Conservation (phyloP, 1,284 basidiomycete genomes). For the Ganoderma leucocontextum region DNA sequence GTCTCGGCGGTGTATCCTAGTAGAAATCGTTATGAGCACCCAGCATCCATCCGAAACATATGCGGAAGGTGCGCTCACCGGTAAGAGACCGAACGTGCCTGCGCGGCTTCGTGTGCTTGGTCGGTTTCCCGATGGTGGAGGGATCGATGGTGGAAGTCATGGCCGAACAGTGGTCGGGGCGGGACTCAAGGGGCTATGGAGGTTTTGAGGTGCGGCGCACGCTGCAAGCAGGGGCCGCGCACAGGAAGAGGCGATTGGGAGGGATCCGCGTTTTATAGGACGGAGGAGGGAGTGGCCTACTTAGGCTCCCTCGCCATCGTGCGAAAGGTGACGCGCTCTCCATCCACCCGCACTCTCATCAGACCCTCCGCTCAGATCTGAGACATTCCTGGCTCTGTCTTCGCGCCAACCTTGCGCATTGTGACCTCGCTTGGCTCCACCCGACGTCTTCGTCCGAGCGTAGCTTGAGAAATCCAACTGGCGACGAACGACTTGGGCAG, state of each 20-base stretch:
- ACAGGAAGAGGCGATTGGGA: conserved; percentile 7
- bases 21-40: conserved; percentile 7
- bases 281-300: not conserved
- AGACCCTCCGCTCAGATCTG: not conserved
- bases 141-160: conserved; percentile 70
- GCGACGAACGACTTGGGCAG: not conserved
- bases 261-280: conserved; percentile 15
- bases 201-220: not conserved
- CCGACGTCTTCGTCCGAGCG: not conserved
- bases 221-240: conserved; percentile 11
- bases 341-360: not conserved
- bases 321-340: conserved; percentile 19
- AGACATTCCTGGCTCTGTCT: not conserved
- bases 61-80: conserved; percentile 49
- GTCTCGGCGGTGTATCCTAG: conserved; percentile 79
- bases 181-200: not conserved
- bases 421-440: conserved; percentile 15
- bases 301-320: conserved; percentile 2
- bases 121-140: conserved; percentile 67
- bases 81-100: conserved; percentile 80
- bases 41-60: conserved; percentile 5
- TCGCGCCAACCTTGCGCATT: not conserved
- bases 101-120: conserved; percentile 50
- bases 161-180: conserved; percentile 10
- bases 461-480: conserved; percentile 1